These are phyloP conservation scores for Cyclocybe cylindracea DNA, from an alignment of 768 basidiomycete genomes.

Conservation along the genomic window DNA sequence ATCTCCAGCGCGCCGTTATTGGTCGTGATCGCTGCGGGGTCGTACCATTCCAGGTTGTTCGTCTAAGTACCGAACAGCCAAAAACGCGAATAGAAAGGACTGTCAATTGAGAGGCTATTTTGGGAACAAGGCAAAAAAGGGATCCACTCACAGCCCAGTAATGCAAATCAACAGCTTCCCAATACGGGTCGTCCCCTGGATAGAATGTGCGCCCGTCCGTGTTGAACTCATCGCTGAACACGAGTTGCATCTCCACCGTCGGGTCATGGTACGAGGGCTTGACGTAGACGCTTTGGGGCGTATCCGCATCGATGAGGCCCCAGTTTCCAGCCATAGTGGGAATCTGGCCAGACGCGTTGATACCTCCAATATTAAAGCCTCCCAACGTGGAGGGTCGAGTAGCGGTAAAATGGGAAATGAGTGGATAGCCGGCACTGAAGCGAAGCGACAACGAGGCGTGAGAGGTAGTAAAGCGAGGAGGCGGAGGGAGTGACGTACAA, in stretches of 20 bases:
- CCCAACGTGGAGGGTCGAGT: slow-evolving; percentile 47
- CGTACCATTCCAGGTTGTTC: slow-evolving; percentile 87
- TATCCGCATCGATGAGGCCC: slow-evolving; percentile 76
- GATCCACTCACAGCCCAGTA: slow-evolving; percentile 60
- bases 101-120: too few relatives aligned
- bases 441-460: not conserved
- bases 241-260: slow-evolving; percentile 57
- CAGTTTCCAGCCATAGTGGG: slow-evolving; percentile 63
- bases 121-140: not conserved
- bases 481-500: slow-evolving; percentile 47
- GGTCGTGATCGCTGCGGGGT: slow-evolving; percentile 78
- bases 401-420: slow-evolving; percentile 57
- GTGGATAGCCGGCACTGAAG: slow-evolving; percentile 61
- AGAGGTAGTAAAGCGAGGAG: not conserved
- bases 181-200: slow-evolving; percentile 87
- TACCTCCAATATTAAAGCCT: slow-evolving; percentile 76
- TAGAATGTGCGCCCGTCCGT: slow-evolving; percentile 78
- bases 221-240: slow-evolving; percentile 92
- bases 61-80: slow-evolving; percentile 39
- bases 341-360: slow-evolving; percentile 75
- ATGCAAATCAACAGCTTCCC: slow-evolving; percentile 83
- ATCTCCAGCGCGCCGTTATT: slow-evolving; percentile 73
- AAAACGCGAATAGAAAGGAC: too few relatives aligned
- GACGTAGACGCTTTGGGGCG: slow-evolving; percentile 61
- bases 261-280: slow-evolving; percentile 54